phyloP scores from a whole-genome alignment of 306 rosid genomes.

The Biancaea sappan region DNA sequence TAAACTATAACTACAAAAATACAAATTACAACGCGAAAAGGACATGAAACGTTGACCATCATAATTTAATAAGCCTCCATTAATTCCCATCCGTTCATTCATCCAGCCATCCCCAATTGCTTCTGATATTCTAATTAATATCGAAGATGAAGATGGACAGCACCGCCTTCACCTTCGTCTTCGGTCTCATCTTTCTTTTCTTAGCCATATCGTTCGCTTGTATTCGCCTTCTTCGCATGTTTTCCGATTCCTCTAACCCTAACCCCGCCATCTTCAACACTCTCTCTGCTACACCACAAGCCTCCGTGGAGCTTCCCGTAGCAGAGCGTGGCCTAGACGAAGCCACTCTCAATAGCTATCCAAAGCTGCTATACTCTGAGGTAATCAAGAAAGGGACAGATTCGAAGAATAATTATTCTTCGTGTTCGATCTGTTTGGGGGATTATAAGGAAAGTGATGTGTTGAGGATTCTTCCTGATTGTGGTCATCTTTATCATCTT shows the following conservation, averaged over 20 bases:
- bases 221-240: constrained; percentile 22
- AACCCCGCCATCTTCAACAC: neutral
- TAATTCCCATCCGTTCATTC: neutral
- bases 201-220: constrained; percentile 30
- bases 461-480: constrained; percentile 47
- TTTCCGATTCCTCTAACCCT: neutral
- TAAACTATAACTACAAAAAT: neutral
- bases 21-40: neutral
- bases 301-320: neutral
- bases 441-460: constrained; percentile 52
- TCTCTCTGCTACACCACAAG: neutral
- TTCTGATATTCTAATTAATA: too few relatives aligned
- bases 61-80: neutral
- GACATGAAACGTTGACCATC: neutral
- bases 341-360: constrained; percentile 31
- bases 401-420: neutral
- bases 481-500: constrained; percentile 48
- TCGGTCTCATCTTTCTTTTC: constrained; percentile 23
- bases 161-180: constrained; percentile 11
- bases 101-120: neutral
- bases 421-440: constrained; percentile 56
- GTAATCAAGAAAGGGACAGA: neutral
- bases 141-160: constrained; percentile 24
- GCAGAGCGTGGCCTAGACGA: constrained; percentile 30
- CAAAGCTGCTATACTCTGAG: constrained; percentile 36